Evolutionary conservation across 139 green algal genomes (phyloP), one percentile per base, ranked within the genome.

Genomic region (Micractinium sp.): DNA sequence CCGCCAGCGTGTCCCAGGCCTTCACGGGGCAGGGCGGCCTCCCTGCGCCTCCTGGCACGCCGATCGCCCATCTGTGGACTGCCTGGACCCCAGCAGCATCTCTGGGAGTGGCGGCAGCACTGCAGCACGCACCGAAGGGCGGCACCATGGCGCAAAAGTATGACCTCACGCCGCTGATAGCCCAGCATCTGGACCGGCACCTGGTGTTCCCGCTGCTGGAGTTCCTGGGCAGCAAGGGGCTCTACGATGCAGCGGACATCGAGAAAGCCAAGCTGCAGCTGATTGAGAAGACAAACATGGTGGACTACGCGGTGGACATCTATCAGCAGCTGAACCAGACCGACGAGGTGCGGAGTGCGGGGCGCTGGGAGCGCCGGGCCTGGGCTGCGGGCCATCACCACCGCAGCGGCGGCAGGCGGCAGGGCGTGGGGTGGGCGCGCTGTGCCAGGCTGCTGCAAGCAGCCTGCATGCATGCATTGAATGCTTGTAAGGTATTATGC

Each of bases 301-400:
- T 99, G n/a, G 94, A 98, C 91, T 99, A 99, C 89, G 97, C 97
- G 3, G 98, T 98, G 94, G 98, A 99, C 81, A 98, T 99, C 88
- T 95, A 98, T 92, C 97, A 98, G 89, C 88, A 92, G 31, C 93
- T 99, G 15, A 93, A 99, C 87, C 88, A 94, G 66, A 96, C 93
- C 0, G 94, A 96, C 0, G 94, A 97, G 41, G 94, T 92, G 87
- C 91, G 87, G 2, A 35, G 38, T 69, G 23, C n/a, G 63, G 66
- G 81, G 56, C 31, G 60, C 15, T 7, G 20, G 63, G 22, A 25
- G 63, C 20, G 63, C 2, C 63, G 20, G 22, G 63, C 20, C 63
- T 25, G 20, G 63, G 63, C 60, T 14, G 63, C 63, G 63, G 20
- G 22, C 63, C 12, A 23, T 23, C 63, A 71, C 39, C 36, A 35